A percentile compares a stretch with the other conserved stretches of the same genome.
Evolutionary conservation across 306 rosid genomes (phyloP).

Genomic region (Castanea mollissima): DNA sequence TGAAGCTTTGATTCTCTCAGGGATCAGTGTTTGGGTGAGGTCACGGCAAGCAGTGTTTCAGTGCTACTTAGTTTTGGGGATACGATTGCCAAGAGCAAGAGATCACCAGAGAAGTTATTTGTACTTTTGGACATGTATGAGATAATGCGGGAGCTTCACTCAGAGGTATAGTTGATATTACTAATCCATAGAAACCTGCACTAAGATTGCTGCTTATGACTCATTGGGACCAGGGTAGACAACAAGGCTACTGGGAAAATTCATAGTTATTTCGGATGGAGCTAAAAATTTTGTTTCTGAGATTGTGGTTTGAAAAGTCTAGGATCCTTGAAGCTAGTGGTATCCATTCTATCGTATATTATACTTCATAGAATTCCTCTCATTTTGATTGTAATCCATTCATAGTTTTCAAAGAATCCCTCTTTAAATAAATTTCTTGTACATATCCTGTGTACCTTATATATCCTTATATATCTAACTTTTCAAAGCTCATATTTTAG

Average conservation of each 20-base stretch:
- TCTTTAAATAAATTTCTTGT: no score
- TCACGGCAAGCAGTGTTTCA: constrained; percentile 76
- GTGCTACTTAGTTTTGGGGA: constrained; percentile 92
- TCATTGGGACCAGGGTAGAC: neutral
- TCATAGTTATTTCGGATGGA: neutral
- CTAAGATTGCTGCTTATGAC: neutral
- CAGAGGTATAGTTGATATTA: constrained; percentile 56
- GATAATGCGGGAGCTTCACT: constrained; percentile 93
- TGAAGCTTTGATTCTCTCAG: constrained; percentile 77
- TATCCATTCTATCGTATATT: no score
- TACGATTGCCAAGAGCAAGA: constrained; percentile 92
- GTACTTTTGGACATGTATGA: constrained; percentile 97
- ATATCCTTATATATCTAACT: neutral
- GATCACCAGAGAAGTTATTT: constrained; percentile 93
- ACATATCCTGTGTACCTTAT: no score
- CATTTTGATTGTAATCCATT: no score
- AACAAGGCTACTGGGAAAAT: neutral
- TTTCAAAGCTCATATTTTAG: no score
- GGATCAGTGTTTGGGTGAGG: constrained; percentile 91
- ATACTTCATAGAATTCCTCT: no score
- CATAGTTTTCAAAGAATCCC: no score
- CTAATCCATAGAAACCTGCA: neutral
- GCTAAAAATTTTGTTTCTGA: neutral
- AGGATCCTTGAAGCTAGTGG: neutral
- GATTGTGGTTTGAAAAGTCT: neutral